These are phyloP conservation scores for Leccinum angustisporum DNA, from an alignment of 1,284 basidiomycete genomes.

Conservation along the genomic window DNA sequence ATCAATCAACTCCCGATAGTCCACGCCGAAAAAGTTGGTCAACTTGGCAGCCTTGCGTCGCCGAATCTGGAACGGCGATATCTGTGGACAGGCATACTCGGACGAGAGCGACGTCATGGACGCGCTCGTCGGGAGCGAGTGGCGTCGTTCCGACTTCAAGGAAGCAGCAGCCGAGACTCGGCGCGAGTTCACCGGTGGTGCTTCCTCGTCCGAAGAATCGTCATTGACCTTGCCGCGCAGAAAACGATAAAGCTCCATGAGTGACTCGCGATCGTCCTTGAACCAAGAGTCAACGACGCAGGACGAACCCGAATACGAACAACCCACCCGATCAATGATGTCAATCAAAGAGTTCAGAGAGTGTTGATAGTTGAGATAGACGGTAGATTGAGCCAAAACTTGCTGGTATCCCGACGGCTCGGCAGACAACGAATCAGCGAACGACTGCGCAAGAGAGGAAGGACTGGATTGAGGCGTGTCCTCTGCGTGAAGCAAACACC, in stretches of 20 bases:
- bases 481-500: slow-evolving; percentile 41
- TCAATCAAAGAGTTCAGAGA: slow-evolving; percentile 74
- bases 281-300: slow-evolving; percentile 7
- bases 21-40: slow-evolving; percentile 79
- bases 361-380: slow-evolving; percentile 74
- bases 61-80: slow-evolving; percentile 63
- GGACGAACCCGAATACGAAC: not conserved
- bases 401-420: slow-evolving; percentile 19
- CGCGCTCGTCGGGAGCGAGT: slow-evolving; percentile 64
- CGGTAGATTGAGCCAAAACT: slow-evolving; percentile 39
- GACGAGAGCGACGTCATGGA: slow-evolving; percentile 61
- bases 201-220: slow-evolving; percentile 26
- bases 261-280: slow-evolving; percentile 71
- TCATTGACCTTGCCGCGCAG: slow-evolving; percentile 43
- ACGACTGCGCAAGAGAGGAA: slow-evolving; percentile 21
- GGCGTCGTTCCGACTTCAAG: slow-evolving; percentile 58
- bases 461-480: slow-evolving; percentile 24
- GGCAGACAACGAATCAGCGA: slow-evolving; percentile 19
- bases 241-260: slow-evolving; percentile 71
- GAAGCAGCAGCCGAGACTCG: slow-evolving; percentile 33
- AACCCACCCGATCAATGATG: slow-evolving; percentile 70
- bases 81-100: slow-evolving; percentile 45
- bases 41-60: slow-evolving; percentile 75
- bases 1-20: slow-evolving; percentile 71
- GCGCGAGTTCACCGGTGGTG: slow-evolving; percentile 19